Conservation (phyloP, 306 rosid species). For the Abrus pulchellus region DNA sequence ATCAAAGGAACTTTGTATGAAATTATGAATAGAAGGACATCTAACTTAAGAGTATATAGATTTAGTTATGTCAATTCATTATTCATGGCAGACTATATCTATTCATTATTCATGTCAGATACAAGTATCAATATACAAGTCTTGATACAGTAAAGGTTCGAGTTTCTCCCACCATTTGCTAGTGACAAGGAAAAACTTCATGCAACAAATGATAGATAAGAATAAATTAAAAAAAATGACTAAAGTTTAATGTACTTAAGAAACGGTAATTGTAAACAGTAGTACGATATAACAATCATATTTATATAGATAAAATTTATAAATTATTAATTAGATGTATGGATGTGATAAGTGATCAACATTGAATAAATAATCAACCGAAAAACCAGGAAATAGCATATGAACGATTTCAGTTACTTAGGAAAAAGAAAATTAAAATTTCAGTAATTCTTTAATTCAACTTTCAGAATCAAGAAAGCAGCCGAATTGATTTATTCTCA, state of each 20-base stretch:
- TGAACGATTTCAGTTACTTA: conserved; percentile 22
- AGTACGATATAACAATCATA: conserved; percentile 4
- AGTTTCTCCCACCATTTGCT: conserved; percentile 18
- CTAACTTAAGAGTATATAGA: conserved; percentile 11
- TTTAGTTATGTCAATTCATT: neutral
- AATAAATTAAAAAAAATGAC: neutral
- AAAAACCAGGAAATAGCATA: conserved; percentile 7
- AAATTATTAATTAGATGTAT: neutral
- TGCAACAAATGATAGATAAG: neutral
- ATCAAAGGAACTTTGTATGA: conserved; percentile 3
- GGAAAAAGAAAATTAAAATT: conserved; percentile 9
- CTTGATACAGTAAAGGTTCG: conserved; percentile 5
- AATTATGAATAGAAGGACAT: neutral
- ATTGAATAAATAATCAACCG: neutral
- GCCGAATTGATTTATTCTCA: conserved; percentile 53
- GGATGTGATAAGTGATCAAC: conserved; percentile 11
- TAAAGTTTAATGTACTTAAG: conserved; percentile 1
- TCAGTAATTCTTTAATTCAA: neutral
- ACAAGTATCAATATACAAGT: conserved; percentile 9
- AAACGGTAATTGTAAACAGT: neutral
- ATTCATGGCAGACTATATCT: conserved; percentile 3
- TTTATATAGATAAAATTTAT: neutral
- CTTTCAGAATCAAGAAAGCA: conserved; percentile 18
- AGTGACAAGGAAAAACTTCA: conserved; percentile 20
- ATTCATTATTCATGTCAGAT: neutral